A percentile compares a stretch with the other conserved stretches of the same genome.
phyloP scores from a whole-genome alignment of 441 rosid genomes.

The Cnidoscolus chayamansa region DNA sequence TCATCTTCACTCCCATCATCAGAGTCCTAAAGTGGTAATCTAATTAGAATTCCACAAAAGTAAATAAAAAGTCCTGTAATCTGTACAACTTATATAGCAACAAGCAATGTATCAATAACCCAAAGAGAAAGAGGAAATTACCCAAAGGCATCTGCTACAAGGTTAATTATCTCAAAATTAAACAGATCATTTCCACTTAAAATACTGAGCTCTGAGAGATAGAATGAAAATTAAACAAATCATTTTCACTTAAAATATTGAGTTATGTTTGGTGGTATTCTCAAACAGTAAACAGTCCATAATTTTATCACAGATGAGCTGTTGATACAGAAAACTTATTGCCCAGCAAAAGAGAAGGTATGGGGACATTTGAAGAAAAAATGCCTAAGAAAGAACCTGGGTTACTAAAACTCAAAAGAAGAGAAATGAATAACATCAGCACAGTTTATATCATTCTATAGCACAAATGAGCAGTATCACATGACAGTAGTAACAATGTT shows the following conservation, averaged over 20 bases:
- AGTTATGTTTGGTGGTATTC: neutral
- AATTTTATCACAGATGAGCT: neutral
- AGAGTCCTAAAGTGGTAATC: constrained; percentile 41
- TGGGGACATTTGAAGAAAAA: neutral
- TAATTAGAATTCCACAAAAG: constrained; percentile 4
- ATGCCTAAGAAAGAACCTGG: neutral
- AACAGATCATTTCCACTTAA: neutral
- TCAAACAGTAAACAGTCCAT: neutral
- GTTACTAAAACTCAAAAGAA: neutral
- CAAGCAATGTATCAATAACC: neutral
- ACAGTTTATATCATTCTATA: neutral
- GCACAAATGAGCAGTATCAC: neutral
- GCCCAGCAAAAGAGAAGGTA: neutral
- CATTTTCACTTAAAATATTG: neutral
- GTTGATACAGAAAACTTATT: neutral
- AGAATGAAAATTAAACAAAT: neutral
- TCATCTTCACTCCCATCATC: constrained; percentile 45
- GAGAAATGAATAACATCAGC: neutral
- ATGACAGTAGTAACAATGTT: neutral
- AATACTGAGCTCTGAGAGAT: neutral
- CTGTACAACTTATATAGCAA: constrained; percentile 5
- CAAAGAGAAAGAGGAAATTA: neutral
- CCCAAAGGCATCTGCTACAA: neutral
- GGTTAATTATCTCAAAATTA: neutral
- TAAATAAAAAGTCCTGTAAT: neutral